Percentiles rank a stretch among this genome's conserved stretches.
These are phyloP conservation scores for Mycena crocata DNA, from an alignment of 768 basidiomycete genomes.

Conservation along the genomic window DNA sequence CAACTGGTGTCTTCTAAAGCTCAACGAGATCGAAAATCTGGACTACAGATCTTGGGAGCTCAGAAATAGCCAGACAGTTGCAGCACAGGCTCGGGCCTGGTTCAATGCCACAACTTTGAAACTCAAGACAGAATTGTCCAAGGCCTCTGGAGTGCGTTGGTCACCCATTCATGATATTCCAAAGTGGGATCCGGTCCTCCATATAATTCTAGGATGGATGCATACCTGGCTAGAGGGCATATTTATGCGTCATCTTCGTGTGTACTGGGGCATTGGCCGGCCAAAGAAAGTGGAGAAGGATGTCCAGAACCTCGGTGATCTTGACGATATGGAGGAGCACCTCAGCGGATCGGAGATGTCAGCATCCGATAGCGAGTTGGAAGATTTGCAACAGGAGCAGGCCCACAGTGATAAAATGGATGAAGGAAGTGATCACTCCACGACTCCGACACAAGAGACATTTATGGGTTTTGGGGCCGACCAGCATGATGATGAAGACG, in stretches of 20 bases:
- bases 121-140: too few relatives aligned
- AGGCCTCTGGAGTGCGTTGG: background rate
- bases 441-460: slow-evolving; percentile 1
- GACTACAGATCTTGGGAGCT: slow-evolving; percentile 26
- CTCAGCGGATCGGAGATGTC: background rate
- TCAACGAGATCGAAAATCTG: slow-evolving; percentile 13
- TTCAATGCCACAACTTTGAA: background rate
- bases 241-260: slow-evolving; percentile 23
- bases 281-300: background rate
- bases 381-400: background rate
- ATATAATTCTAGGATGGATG: background rate
- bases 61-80: slow-evolving; percentile 17
- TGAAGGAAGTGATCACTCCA: background rate
- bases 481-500: too few relatives aligned
- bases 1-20: slow-evolving; percentile 15
- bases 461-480: background rate
- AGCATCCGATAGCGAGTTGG: background rate
- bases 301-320: background rate
- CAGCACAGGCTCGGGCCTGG: slow-evolving; percentile 7
- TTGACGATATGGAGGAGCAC: slow-evolving; percentile 6
- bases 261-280: slow-evolving; percentile 29
- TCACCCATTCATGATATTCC: background rate
- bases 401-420: background rate
- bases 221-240: slow-evolving; percentile 32
- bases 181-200: background rate